Evolutionary conservation across 306 rosid species (phyloP).

Genomic region (Cucurbita maxima): DNA sequence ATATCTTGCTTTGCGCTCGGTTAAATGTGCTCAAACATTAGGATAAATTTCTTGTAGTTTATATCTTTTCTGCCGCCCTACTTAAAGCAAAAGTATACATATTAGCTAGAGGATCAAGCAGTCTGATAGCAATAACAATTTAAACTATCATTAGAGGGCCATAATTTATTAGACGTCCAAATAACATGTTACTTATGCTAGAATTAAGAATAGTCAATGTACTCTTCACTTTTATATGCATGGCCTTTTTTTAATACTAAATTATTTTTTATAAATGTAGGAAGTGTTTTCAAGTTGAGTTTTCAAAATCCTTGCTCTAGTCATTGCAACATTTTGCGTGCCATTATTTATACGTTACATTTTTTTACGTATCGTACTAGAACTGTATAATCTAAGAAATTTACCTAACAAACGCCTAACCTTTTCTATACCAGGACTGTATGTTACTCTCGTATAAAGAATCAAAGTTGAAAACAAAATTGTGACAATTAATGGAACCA

Average conservation of each 20-base stretch:
- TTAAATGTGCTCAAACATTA: not conserved
- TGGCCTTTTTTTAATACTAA: not conserved
- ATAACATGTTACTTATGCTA: too few relatives aligned
- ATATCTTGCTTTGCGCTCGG: not conserved
- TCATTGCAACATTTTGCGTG: not conserved
- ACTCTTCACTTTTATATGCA: not conserved
- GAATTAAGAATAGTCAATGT: not conserved
- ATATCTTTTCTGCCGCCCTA: not conserved
- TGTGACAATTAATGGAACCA: not conserved
- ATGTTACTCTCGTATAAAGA: too few relatives aligned
- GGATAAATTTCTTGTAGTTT: not conserved
- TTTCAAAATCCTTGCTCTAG: not conserved
- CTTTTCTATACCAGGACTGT: too few relatives aligned
- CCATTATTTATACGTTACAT: not conserved
- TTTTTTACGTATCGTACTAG: too few relatives aligned
- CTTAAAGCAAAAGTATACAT: not conserved
- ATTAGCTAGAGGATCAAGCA: not conserved
- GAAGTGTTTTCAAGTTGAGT: not conserved
- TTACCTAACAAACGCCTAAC: too few relatives aligned
- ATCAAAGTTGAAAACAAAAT: not conserved
- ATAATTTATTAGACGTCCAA: too few relatives aligned
- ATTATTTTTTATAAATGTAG: not conserved
- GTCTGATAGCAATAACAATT: not conserved
- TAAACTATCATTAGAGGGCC: not conserved
- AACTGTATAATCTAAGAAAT: too few relatives aligned